These are phyloP conservation scores for Globisporangium paddicum DNA, from an alignment of 352 stramenopile species.

Conservation along the genomic window DNA sequence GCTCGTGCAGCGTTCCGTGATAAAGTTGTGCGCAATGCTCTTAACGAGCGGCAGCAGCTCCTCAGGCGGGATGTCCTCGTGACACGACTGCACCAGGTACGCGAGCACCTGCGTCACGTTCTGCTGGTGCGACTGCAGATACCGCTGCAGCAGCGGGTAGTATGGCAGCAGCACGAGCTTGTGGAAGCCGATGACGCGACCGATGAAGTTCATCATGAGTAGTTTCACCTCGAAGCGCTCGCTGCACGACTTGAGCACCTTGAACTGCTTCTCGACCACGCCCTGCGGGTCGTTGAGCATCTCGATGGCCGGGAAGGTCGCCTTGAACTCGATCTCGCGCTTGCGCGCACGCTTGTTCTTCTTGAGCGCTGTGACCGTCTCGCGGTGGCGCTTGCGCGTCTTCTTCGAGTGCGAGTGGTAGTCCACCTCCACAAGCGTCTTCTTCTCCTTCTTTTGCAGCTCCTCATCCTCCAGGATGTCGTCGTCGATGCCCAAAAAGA, in stretches of 20 bases:
- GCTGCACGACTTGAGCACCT: slow-evolving; percentile 85
- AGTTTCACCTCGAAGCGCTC: slow-evolving; percentile 94
- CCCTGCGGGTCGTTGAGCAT: slow-evolving; percentile 96
- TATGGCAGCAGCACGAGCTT: slow-evolving; percentile 95
- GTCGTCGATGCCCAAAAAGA: slow-evolving; percentile 98
- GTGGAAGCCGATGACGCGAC: slow-evolving; percentile 95
- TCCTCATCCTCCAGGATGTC: slow-evolving; percentile 96
- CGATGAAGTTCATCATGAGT: slow-evolving; percentile 99
- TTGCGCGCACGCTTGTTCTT: slow-evolving; percentile 90
- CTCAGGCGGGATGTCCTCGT: slow-evolving; percentile 96
- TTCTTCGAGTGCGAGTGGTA: slow-evolving; percentile 97
- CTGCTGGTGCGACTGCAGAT: slow-evolving; percentile 87
- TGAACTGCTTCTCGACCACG: slow-evolving; percentile 92
- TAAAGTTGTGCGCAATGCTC: slow-evolving; percentile 98
- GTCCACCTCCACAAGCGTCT: slow-evolving; percentile 83
- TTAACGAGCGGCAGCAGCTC: slow-evolving; percentile 96
- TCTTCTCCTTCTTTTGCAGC: slow-evolving; percentile 87
- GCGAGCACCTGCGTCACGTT: slow-evolving; percentile 94
- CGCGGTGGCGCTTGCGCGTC: slow-evolving; percentile 88
- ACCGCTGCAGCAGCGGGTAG: slow-evolving; percentile 95
- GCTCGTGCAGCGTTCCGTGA: slow-evolving; percentile 94
- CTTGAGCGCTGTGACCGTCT: slow-evolving; percentile 80
- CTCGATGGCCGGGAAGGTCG: slow-evolving; percentile 96
- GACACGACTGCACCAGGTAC: slow-evolving; percentile 97
- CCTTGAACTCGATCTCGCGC: slow-evolving; percentile 65